Conservation (phyloP, 2,329 filamentous ascomycete species). For the Venturiaceae sp. region DNA sequence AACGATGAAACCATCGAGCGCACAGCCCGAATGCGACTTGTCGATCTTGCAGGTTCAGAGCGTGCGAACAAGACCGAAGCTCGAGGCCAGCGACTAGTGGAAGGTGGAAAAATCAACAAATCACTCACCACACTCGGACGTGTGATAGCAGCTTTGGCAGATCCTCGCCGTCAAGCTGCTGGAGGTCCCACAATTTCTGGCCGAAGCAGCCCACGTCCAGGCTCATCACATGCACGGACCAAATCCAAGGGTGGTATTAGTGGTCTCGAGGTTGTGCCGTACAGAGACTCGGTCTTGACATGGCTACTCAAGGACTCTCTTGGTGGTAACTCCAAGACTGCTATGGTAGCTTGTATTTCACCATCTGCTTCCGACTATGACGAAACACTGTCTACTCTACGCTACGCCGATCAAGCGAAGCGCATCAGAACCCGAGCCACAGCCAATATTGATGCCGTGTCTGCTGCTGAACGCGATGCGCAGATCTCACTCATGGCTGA, state of each 20-base stretch:
- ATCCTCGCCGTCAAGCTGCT: constrained; percentile 44
- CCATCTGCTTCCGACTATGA: constrained; percentile 93
- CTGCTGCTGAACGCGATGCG: constrained; percentile 84
- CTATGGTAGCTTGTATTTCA: constrained; percentile 97
- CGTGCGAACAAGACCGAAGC: constrained; percentile 93
- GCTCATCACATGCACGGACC: constrained; percentile 33
- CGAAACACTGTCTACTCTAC: constrained; percentile 88
- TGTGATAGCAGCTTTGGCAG: constrained; percentile 83
- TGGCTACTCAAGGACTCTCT: constrained; percentile 93
- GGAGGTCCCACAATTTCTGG: constrained; percentile 1
- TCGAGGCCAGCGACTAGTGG: constrained; percentile 78
- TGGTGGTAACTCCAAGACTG: constrained; percentile 94
- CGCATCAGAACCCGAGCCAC: constrained; percentile 88
- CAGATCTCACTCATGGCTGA: constrained; percentile 93
- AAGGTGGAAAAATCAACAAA: constrained; percentile 98
- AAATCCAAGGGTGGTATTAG: constrained; percentile 25
- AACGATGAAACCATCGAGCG: constrained; percentile 98
- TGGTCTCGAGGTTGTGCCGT: constrained; percentile 52
- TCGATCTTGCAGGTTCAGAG: constrained; percentile 91
- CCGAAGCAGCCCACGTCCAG: constrained; percentile 6
- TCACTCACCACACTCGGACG: constrained; percentile 90
- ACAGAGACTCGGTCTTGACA: constrained; percentile 75
- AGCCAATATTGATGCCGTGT: constrained; percentile 92
- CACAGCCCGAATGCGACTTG: constrained; percentile 83
- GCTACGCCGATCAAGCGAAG: constrained; percentile 97